Percentiles rank a stretch among this genome's conserved stretches.
Evolutionary conservation across 768 basidiomycete genomes (phyloP).

Genomic region (Scleroderma bovista): DNA sequence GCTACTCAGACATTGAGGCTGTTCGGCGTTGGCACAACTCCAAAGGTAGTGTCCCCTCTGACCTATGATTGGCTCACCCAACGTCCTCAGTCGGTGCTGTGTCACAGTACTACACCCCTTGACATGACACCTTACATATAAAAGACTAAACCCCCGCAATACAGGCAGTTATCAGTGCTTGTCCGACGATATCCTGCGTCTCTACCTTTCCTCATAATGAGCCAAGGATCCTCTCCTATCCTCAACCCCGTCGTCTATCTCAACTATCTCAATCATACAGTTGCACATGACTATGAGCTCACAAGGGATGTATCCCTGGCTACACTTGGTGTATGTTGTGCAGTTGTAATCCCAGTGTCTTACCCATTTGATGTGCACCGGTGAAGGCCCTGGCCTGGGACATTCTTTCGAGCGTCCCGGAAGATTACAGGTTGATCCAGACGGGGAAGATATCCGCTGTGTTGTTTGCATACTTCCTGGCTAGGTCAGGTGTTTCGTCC

Average conservation of each 20-base stretch:
- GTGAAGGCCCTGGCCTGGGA: neutral
- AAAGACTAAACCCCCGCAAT: no score
- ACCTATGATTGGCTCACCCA: no score
- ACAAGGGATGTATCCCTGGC: slow-evolving; percentile 14
- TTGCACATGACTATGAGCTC: slow-evolving; percentile 15
- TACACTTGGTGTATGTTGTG: slow-evolving; percentile 16
- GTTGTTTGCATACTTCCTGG: neutral
- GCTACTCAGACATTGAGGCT: no score
- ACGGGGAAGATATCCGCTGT: neutral
- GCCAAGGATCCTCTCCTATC: slow-evolving; percentile 19
- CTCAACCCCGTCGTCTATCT: slow-evolving; percentile 21
- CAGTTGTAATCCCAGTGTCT: neutral
- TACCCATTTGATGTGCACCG: neutral
- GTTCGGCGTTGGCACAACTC: no score
- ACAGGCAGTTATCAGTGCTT: no score
- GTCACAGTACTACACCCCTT: no score
- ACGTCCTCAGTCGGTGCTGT: no score
- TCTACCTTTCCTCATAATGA: slow-evolving; percentile 13
- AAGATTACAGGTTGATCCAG: neutral
- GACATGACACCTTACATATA: no score
- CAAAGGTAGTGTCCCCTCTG: no score
- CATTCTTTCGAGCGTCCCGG: slow-evolving; percentile 1
- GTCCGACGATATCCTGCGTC: no score
- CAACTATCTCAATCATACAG: slow-evolving; percentile 19
- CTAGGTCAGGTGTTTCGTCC: neutral